Evolutionary conservation across 331 rosid genomes (phyloP), one percentile per base, ranked within the genome.

Genomic region (Telfairia occidentalis): DNA sequence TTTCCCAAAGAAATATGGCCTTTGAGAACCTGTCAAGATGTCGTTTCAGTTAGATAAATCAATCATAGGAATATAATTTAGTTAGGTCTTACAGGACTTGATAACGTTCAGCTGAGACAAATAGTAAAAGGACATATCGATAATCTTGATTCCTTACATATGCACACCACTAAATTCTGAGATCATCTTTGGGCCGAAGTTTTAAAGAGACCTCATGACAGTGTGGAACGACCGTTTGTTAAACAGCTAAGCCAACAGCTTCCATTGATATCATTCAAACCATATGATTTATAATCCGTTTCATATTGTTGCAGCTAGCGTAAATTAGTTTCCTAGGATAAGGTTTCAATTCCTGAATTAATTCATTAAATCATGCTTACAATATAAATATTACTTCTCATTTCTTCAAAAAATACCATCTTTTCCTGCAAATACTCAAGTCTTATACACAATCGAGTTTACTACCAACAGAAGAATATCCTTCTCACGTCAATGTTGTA

Each of bases 1-100:
- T 84, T 89, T 57, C 97, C 99, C 38, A 95, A 89, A 45, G 91
- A 87, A 78, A 95, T 86, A 80, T 95, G 97, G 80, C 99, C 99
- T 85, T 89, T 92, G 55, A 95, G 92, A 66, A 95, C 99, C 99
- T 95, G 88, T 82, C 74, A n/a, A 64, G 60, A 29, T 55, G 21
- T 15, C 4, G 16, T 6, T 38, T 37, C 38, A 38, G 49, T 53
- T 7, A 74, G 64, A 74, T 7, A 73, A 46, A 46, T 48, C 21
- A 19, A 73, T 26, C 65, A 52, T 74, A 77, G 78, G 71, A 83
- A 63, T 55, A 82, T 76, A 32, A 52, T 48, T 24, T 2, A 70
- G 76, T 81, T 13, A 43, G 54, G 5, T 70, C 75, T 45, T 46
- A 15, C 46, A 26, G 55, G 10, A 13, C 7, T 77, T 81, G 35